Conservation (phyloP, 78 protist species). For the Dictyostelium brefeldianum region DNA sequence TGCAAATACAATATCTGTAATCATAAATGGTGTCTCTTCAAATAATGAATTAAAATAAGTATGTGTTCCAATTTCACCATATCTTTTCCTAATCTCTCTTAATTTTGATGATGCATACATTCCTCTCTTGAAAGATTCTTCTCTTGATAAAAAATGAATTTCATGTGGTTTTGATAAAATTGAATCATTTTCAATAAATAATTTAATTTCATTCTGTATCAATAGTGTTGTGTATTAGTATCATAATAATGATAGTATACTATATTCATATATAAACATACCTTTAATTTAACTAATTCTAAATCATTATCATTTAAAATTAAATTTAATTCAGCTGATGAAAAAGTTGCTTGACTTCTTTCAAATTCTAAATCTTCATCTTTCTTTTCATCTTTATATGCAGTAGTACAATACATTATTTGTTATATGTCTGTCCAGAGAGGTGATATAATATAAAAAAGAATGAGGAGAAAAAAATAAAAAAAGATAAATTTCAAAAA, state of each 20-base stretch:
- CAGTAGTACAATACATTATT: not conserved
- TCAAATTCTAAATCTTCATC: slow-evolving; percentile 29
- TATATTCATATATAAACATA: not conserved
- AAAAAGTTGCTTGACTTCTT: slow-evolving; percentile 29
- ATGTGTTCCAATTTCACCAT: not conserved
- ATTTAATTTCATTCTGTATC: slow-evolving; percentile 20
- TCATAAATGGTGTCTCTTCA: slow-evolving; percentile 44
- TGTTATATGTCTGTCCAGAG: not conserved
- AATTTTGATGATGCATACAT: not conserved
- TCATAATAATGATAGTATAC: not conserved
- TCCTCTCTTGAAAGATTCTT: slow-evolving; percentile 36
- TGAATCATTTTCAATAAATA: slow-evolving; percentile 22
- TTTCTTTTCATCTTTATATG: slow-evolving; percentile 5
- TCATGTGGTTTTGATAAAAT: slow-evolving; percentile 35
- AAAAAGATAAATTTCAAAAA: no score
- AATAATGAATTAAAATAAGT: not conserved
- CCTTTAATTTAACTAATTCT: not conserved
- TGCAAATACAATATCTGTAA: slow-evolving; percentile 62
- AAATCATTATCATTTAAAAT: slow-evolving; percentile 9
- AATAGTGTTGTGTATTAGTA: not conserved
- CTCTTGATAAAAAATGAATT: slow-evolving; percentile 57
- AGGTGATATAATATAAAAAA: no score
- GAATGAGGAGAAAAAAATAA: no score
- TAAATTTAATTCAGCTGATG: not conserved
- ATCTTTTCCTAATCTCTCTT: slow-evolving; percentile 11